phyloP scores from a whole-genome alignment of 192 early-diverging fungal species.

The Tieghemiomyces parasiticus region DNA sequence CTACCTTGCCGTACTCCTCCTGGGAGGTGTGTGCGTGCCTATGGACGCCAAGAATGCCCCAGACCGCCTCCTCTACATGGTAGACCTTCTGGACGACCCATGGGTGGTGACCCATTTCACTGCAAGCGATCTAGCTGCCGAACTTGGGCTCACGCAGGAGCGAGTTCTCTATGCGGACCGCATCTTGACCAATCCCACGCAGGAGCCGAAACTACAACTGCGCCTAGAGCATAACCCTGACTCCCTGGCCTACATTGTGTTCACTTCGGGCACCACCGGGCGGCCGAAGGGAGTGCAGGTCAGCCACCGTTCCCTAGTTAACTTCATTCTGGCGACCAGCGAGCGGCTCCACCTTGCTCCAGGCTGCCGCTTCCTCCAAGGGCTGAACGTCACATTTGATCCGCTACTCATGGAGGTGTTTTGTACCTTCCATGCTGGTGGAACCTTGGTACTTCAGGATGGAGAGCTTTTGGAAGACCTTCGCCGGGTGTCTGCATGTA shows the following conservation, averaged over 20 bases:
- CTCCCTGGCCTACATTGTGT: background rate
- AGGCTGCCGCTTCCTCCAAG: background rate
- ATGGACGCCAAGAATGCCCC: too few relatives aligned
- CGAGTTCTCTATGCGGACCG: too few relatives aligned
- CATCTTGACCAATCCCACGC: too few relatives aligned
- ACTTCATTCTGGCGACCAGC: background rate
- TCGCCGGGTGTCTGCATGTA: background rate
- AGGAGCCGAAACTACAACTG: too few relatives aligned
- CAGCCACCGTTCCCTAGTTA: background rate
- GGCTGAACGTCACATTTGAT: constrained; percentile 1
- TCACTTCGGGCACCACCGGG: constrained; percentile 1
- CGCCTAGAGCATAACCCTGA: background rate
- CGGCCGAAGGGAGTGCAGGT: background rate
- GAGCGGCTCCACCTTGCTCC: background rate
- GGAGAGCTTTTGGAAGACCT: background rate
- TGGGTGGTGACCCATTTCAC: too few relatives aligned
- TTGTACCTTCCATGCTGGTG: background rate
- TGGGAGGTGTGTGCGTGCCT: too few relatives aligned
- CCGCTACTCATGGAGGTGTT: background rate
- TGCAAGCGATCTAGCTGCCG: too few relatives aligned
- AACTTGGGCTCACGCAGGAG: too few relatives aligned
- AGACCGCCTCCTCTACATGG: too few relatives aligned
- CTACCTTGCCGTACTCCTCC: too few relatives aligned
- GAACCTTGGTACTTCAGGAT: background rate
- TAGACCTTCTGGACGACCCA: too few relatives aligned